Percentiles rank a stretch among this genome's conserved stretches.
Evolutionary conservation across 2,329 filamentous ascomycete species (phyloP).

Genomic region (Sclerotinia spermophila): DNA sequence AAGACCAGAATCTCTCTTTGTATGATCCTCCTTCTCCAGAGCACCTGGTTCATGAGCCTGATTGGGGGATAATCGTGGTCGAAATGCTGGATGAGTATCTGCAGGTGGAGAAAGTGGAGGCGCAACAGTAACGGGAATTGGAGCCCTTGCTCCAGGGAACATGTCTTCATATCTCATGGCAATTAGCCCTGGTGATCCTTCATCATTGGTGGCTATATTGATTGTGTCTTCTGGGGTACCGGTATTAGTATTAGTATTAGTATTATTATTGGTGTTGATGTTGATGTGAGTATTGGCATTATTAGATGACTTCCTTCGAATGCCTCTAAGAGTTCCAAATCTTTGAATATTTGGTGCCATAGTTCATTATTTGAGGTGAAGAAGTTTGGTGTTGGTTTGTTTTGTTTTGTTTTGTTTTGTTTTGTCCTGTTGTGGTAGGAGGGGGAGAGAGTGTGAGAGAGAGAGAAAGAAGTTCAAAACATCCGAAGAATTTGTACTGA

Average conservation of each 20-base stretch:
- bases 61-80: conserved; percentile 17
- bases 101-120: conserved; percentile 31
- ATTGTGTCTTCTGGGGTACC: conserved; percentile 9
- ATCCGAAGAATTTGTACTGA: background rate
- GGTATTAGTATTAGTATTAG: background rate
- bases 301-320: background rate
- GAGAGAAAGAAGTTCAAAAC: background rate
- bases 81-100: conserved; percentile 35
- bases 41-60: conserved; percentile 26
- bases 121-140: conserved; percentile 44
- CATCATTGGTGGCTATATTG: conserved; percentile 23
- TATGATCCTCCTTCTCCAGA: conserved; percentile 41
- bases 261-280: background rate
- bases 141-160: conserved; percentile 50
- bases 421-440: background rate
- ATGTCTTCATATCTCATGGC: conserved; percentile 60
- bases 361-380: background rate
- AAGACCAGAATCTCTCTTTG: conserved; percentile 54
- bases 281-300: no score
- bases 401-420: background rate
- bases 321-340: conserved; percentile 13
- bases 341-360: conserved; percentile 7
- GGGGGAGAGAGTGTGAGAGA: background rate
- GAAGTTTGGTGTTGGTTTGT: background rate
- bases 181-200: conserved; percentile 40